Base-by-base conservation (phyloP, 257 asterid species). In the Rhazya stricta region DNA sequence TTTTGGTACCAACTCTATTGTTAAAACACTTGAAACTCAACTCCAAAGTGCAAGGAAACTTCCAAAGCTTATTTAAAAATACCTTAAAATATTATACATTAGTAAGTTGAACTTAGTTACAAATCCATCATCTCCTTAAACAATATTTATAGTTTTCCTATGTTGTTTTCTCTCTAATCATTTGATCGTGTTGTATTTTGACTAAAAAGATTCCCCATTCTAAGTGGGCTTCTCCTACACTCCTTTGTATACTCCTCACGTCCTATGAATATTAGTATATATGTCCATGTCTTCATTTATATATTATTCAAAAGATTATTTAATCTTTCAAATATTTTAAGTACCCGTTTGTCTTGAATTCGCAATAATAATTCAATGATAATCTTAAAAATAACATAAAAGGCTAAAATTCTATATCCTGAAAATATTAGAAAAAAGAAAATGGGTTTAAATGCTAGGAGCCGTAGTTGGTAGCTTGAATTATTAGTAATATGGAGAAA, bases 131-230 rank as follows among this genome's bases (percentile, higher is more conserved):
- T 63, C 71, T 21, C 62, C 66, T 53, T 81, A 74, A 58, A 37
- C 11, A 23, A 41, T 67, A 71, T 73, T 68, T 12, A n/a, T 27
- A 23, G 58, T 34, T 36, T 25, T 58, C 74, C 56, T 71, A 71
- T 61, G 62, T 66, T 51, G 43, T 71, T 58, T 61, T 46, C 69
- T 60, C 43, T 43, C 79, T 83, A 77, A 79, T 83, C 82, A 83
- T 83, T 79, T 74, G 61, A 65, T 76, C 71, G 32, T 56, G 83
- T 74, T 79, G 45, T 39, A 65, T 76, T 80, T 79, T 79, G 83
- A 76, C 80, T 57, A 83, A 53, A 77, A 74, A 74, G 78, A 74
- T 74, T 77, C 84, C 74, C 41, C 9, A 23, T 69, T 45, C 13
- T n/a, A 65, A 32, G 75, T 53, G 61, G 62, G 67, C 71, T 56